phyloP scores from a whole-genome alignment of 2,329 filamentous ascomycete genomes.

The Acrodontium crateriforme region DNA sequence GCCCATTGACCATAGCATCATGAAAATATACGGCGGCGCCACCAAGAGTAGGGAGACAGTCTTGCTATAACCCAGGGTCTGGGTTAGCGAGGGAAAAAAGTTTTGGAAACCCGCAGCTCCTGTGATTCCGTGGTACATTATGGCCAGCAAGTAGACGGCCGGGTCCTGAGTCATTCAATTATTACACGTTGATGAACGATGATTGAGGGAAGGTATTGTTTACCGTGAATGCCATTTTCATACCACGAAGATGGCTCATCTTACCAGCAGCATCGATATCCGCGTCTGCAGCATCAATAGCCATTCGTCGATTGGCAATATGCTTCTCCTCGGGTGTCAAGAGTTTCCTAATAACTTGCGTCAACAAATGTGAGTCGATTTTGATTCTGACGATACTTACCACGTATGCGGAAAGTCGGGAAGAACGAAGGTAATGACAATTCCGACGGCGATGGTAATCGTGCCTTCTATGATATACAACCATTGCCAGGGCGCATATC shows the following conservation, averaged over 20 bases:
- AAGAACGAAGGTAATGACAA: slow-evolving; percentile 14
- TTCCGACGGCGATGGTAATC: slow-evolving; percentile 41
- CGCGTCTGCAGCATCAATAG: slow-evolving; percentile 36
- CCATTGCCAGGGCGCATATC: slow-evolving; percentile 44
- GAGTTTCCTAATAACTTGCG: too few relatives aligned
- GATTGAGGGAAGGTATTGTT: slow-evolving; percentile 37
- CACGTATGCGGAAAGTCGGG: slow-evolving; percentile 26
- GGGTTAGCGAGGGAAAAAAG: slow-evolving; percentile 41
- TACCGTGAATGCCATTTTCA: slow-evolving; percentile 39
- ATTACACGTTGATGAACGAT: slow-evolving; percentile 31
- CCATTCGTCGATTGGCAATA: slow-evolving; percentile 35
- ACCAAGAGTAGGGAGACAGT: slow-evolving; percentile 36
- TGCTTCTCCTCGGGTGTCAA: slow-evolving; percentile 30
- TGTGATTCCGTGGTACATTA: slow-evolving; percentile 34
- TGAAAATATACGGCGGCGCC: slow-evolving; percentile 41
- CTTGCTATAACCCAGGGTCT: slow-evolving; percentile 29
- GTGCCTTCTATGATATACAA: slow-evolving; percentile 58
- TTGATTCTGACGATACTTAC: too few relatives aligned
- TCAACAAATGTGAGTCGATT: too few relatives aligned
- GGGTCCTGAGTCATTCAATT: slow-evolving; percentile 18
- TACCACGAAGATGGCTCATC: slow-evolving; percentile 35
- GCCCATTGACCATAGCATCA: slow-evolving; percentile 34
- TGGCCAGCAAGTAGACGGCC: slow-evolving; percentile 34
- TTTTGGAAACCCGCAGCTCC: slow-evolving; percentile 41
- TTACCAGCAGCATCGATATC: slow-evolving; percentile 36